Conservation (phyloP, 2,329 filamentous ascomycete species). For the Colletotrichum spaethianum region DNA sequence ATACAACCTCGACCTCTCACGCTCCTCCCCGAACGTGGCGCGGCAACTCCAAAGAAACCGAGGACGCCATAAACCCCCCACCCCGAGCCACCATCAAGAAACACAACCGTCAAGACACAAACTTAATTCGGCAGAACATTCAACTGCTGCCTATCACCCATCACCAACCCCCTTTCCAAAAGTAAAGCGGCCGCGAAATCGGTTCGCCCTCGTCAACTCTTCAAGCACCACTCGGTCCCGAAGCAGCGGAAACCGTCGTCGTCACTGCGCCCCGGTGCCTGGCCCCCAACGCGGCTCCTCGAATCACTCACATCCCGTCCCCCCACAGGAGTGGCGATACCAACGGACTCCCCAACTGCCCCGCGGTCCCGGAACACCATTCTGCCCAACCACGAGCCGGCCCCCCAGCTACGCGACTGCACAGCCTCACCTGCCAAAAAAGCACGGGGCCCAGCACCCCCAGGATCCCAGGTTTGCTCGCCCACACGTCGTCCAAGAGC, state of each 20-base stretch:
- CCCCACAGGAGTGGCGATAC: background rate
- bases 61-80: background rate
- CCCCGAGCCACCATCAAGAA: background rate
- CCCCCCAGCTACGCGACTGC: background rate
- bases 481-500: background rate
- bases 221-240: background rate
- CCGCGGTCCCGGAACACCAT: background rate
- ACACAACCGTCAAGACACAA: too few relatives aligned
- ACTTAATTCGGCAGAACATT: background rate
- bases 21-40: too few relatives aligned
- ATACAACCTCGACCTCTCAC: background rate
- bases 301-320: background rate
- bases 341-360: background rate
- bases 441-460: background rate
- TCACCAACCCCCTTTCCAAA: background rate
- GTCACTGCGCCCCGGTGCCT: background rate
- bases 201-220: background rate
- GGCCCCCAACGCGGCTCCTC: background rate
- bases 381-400: background rate
- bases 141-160: constrained; percentile 3
- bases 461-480: too few relatives aligned
- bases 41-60: background rate
- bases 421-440: background rate
- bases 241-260: background rate
- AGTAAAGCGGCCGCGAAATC: background rate